Evolutionary conservation across 202 grass and related monocot species (phyloP), one percentile per base, ranked within the genome.

Genomic region (Carex arenaria): DNA sequence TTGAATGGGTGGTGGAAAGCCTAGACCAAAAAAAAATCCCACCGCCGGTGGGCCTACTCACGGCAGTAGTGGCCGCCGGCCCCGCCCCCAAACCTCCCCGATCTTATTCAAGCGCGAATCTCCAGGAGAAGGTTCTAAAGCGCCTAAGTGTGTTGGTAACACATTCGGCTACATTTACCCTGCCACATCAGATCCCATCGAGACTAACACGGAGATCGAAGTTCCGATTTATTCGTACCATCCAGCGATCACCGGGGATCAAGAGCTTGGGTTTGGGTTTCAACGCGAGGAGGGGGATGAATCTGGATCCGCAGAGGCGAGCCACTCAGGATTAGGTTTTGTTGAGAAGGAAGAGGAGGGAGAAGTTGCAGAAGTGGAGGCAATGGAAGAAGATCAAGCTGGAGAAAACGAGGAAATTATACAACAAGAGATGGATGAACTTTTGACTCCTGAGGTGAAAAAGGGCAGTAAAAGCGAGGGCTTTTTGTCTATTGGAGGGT

Each of bases 401-500:
- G 85, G 40, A 14, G 43, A 66, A 64, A 38, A 84, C 8, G 68
- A 10, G 54, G 72, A 38, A 78, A 72, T 30, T 34, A 86, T 82
- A 31, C 49, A 83, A 62, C 80, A 67, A 62, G 67, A 78, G 4
- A 38, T 77, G 8, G 23, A 66, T 30, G 62, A 77, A 64, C 85
- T 73, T 40, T 81, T 78, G 59, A 98, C 87, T 43, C 90, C 95
- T 19, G 32, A 80, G 61, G 66, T 64, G 26, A 87, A 51, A 78
- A 89, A 86, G 20, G 65, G 17, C 10, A 52, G 79, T 75, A 85
- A 34, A 83, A 89, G 87, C 49, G 64, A 74, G 10, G 95, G 89
- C 61, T 98, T 87, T 79, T 68, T 98, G 77, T 91, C 70, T 0
- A 95, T 98, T 30, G 92, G 89, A 14, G 92, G 95, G 22, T 62